Evolutionary conservation across 139 green algal species (phyloP), one percentile per base, ranked within the genome.

Genomic region (Gonium pectorale): DNA sequence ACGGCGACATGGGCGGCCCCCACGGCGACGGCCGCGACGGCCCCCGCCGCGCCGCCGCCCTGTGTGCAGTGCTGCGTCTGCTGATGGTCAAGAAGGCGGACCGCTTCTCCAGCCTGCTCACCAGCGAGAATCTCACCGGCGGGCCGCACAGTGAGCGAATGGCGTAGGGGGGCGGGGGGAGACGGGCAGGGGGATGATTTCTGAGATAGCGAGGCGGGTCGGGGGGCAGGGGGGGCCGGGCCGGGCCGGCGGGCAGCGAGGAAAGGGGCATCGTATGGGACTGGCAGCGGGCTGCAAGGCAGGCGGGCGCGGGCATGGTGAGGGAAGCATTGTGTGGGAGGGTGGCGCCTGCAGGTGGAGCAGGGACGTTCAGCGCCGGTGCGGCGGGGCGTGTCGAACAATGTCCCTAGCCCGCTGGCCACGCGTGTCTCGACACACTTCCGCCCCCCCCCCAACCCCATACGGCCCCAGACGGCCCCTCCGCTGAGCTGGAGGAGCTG

Each of bases 21-120:
- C 38, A 73, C 26, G 62, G 62, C 19, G 62, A 83, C 63, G 60
- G 77, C 43, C 77, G 67, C 29, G 85, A 90, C 56, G 87, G 87
- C 62, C 66, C 82, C 22, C 67, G 78, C 51, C 86, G 82, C 59
- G 87, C 82, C 9, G 60, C 83, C 7, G 78, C 87, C 38, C 77
- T 88, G 77, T 62, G 70, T 26, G 64, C 60, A 19, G 62, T 90
- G 62, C 77, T 90, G 38, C 86, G 82, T 62, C 52, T 87, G 68
- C 77, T 90, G 52, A 83, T 90, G 70, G 38, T 78, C 44, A 62
- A 69, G 46, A 87, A 87, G 70, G 38, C 85, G 63, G 86, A 90
- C n/a, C 33, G 49, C 1, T 43, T 87, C n/a, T 49, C 75, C 1
- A 22, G 38, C 2, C 71, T 86, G 72, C 72, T 85, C 8, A 66